Percentiles rank a stretch among this genome's conserved stretches.
These are phyloP conservation scores for Coemansia sp. DNA, from an alignment of 192 early-diverging fungal genomes.

Conservation along the genomic window DNA sequence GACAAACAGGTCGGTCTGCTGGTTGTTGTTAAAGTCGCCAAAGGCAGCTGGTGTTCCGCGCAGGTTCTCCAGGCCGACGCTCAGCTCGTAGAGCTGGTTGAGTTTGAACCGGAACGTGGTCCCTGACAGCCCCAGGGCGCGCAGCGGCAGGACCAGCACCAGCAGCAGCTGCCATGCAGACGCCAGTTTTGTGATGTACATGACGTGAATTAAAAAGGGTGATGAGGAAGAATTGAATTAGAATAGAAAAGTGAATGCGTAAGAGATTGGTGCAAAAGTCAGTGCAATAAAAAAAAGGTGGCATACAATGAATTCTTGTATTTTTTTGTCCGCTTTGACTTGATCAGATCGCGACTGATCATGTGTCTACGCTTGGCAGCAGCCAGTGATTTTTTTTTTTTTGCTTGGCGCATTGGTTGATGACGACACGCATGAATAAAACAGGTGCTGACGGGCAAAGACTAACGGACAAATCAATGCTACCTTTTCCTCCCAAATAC, in stretches of 20 bases:
- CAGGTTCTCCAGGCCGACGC: conserved; percentile 63
- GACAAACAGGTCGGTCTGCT: conserved; percentile 82
- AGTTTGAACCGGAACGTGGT: conserved; percentile 53
- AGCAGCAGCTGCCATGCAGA: no score
- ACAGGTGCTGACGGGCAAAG: no score
- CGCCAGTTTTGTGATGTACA: no score
- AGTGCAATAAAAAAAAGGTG: not conserved
- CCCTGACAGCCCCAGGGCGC: conserved; percentile 18
- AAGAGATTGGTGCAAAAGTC: no score
- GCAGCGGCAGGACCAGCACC: not conserved
- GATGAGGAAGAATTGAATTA: no score
- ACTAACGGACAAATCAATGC: no score
- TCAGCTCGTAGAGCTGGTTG: conserved; percentile 63
- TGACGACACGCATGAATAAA: no score
- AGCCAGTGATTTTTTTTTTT: not conserved
- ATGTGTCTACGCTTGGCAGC: not conserved
- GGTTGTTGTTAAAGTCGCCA: conserved; percentile 84
- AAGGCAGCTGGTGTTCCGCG: conserved; percentile 79
- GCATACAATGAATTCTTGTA: not conserved
- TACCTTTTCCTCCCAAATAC: no score
- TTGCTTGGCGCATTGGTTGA: no score
- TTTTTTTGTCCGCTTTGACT: not conserved
- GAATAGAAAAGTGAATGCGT: no score
- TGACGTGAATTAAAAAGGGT: not conserved
- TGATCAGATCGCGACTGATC: not conserved